Evolutionary conservation across 2,329 filamentous ascomycete genomes (phyloP), one percentile per base, ranked within the genome.

Genomic region (Xylariaceae sp.): DNA sequence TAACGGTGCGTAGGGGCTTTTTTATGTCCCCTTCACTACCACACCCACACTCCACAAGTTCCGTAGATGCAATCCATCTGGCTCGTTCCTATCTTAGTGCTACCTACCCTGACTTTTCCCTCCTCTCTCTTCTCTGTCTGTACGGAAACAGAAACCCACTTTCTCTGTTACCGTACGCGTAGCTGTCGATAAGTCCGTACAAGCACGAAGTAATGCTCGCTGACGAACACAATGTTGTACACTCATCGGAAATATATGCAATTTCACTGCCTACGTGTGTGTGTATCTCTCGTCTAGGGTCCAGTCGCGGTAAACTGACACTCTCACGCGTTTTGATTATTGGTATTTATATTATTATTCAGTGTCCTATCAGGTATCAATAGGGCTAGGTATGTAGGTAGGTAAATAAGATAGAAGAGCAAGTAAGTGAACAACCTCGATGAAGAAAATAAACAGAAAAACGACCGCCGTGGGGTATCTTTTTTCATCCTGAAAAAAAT

Each of bases 381-480:
- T 30, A 30, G 23, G 23, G 23, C 23, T 30, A 30, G 4, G n/a
- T 48, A 6, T 15, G 37, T 42, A 2, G 8, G 11, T 42, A 42
- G 9, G 9, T 48, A n/a, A 17, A 48, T 1, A 47, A 15, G 44
- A n/a, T 17, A 48, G 15, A 17, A 15, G 45, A 48, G 17, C 18
- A 23, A 53, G 35, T 53, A 54, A 37, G 53, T 51, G 51, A 56
- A 45, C 13, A 15, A n/a, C 13, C 10, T 13, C 5, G 42, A 45
- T 13, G 42, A 6, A n/a, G 4, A 13, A 57, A 57, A 42, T 42
- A 44, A 60, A 63, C 9, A 56, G 59, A 52, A 56, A 35, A 57
- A 59, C 51, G 54, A 58, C 61, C 62, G 62, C 61, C 61, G 62
- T 64, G 58, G 62, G 62, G 62, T 64, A 64, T 64, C 62, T 64